Evolutionary conservation across 2,329 filamentous ascomycete genomes (phyloP).

Genomic region (Colletotrichum camelliae): DNA sequence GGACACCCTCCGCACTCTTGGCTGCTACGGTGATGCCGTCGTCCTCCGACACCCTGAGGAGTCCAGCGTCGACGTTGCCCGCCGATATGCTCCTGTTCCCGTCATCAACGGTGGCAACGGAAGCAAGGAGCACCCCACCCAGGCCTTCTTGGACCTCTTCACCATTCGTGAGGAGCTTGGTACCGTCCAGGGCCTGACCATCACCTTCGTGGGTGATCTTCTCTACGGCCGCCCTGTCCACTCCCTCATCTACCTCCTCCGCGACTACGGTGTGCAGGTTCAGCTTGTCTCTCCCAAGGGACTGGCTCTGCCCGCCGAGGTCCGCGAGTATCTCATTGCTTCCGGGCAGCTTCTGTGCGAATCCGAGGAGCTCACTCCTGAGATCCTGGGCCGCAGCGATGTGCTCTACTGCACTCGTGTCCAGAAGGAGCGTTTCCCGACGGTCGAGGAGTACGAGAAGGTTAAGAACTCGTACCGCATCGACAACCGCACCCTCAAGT

Average conservation of each 20-base stretch:
- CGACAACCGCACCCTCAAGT: conserved; percentile 86
- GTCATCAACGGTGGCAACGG: conserved; percentile 98
- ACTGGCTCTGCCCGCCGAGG: conserved; percentile 76
- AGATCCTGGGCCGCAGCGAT: conserved; percentile 85
- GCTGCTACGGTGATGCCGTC: conserved; percentile 92
- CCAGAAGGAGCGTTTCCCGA: conserved; percentile 95
- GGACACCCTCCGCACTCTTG: conserved; percentile 91
- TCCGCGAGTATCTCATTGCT: conserved; percentile 72
- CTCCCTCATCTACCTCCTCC: conserved; percentile 90
- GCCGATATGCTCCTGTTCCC: conserved; percentile 87
- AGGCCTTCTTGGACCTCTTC: conserved; percentile 97
- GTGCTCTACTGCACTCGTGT: conserved; percentile 97
- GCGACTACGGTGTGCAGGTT: conserved; percentile 93
- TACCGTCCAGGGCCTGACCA: conserved; percentile 92
- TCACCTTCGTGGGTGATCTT: conserved; percentile 94
- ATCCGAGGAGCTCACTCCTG: conserved; percentile 79
- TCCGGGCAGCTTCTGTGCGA: conserved; percentile 81
- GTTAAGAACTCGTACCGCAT: conserved; percentile 90
- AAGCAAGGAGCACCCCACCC: conserved; percentile 93
- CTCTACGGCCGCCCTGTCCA: conserved; percentile 94
- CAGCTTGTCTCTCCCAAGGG: conserved; percentile 87
- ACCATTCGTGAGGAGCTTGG: conserved; percentile 98
- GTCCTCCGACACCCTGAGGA: conserved; percentile 94
- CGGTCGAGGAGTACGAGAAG: conserved; percentile 78
- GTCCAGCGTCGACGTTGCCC: conserved; percentile 78